phyloP scores from a whole-genome alignment of 2,329 filamentous ascomycete species.

The Pyrenochaeta sp. region DNA sequence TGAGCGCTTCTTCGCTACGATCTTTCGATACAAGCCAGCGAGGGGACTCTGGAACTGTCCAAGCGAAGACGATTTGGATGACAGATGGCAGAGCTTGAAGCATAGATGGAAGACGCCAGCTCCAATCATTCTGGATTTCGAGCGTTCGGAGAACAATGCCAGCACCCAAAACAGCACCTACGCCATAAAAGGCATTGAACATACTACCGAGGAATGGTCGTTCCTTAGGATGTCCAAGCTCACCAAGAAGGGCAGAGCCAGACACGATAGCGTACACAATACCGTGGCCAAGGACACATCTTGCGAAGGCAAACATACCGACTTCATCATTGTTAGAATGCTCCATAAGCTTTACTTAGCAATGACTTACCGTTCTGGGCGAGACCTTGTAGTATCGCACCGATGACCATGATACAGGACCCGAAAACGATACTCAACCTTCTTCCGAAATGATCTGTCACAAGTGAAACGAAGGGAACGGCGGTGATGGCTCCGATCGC shows the following conservation, averaged over 20 bases:
- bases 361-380: too few relatives aligned
- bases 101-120: conserved; percentile 72
- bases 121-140: conserved; percentile 67
- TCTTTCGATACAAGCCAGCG: conserved; percentile 72
- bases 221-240: conserved; percentile 74
- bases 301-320: conserved; percentile 65
- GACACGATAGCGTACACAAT: conserved; percentile 71
- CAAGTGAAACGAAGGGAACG: not conserved
- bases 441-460: not conserved
- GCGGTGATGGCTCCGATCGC: too few relatives aligned
- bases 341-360: too few relatives aligned
- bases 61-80: conserved; percentile 70
- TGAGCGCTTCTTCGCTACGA: conserved; percentile 67
- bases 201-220: conserved; percentile 71
- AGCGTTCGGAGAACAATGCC: conserved; percentile 71
- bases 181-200: conserved; percentile 74
- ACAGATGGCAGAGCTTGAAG: conserved; percentile 69
- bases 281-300: conserved; percentile 73
- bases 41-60: conserved; percentile 69
- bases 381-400: not conserved
- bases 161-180: conserved; percentile 65
- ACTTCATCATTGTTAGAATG: conserved; percentile 26
- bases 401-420: not conserved
- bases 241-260: conserved; percentile 70
- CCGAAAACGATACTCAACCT: not conserved